phyloP scores from a whole-genome alignment of 352 stramenopile species.

The Phytophthora boehmeriae region DNA sequence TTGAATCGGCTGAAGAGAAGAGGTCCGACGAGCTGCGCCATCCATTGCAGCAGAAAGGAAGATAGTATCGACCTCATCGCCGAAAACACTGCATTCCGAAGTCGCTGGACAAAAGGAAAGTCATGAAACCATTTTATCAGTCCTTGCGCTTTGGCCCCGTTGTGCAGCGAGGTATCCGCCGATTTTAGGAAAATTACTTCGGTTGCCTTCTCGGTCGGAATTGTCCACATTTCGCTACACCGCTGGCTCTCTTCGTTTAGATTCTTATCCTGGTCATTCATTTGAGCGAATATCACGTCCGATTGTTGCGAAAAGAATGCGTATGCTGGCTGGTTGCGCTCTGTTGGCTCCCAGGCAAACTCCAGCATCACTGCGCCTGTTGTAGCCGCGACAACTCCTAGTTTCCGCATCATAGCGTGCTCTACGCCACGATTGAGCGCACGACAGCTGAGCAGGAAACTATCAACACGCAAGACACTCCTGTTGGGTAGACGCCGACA shows the following conservation, averaged over 20 bases:
- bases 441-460: conserved; percentile 76
- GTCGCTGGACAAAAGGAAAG: conserved; percentile 1
- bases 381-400: conserved; percentile 40
- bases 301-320: conserved; percentile 56
- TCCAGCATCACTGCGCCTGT: conserved; percentile 21
- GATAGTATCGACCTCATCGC: conserved; percentile 22
- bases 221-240: conserved; percentile 27
- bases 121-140: conserved; percentile 11
- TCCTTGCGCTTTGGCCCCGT: background rate
- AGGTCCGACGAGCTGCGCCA: conserved; percentile 7
- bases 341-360: conserved; percentile 66
- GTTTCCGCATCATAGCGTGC: conserved; percentile 63
- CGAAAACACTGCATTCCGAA: conserved; percentile 12
- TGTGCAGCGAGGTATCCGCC: conserved; percentile 6
- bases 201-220: conserved; percentile 28
- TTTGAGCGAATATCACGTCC: conserved; percentile 16
- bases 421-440: conserved; percentile 73
- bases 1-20: conserved; percentile 4
- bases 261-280: background rate
- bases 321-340: conserved; percentile 64
- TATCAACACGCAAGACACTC: conserved; percentile 45
- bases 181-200: conserved; percentile 37
- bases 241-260: conserved; percentile 1
- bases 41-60: conserved; percentile 15
- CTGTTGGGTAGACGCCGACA: conserved; percentile 24